phyloP scores from a whole-genome alignment of 2,329 filamentous ascomycete species.

The Trichoderma oligosporum region DNA sequence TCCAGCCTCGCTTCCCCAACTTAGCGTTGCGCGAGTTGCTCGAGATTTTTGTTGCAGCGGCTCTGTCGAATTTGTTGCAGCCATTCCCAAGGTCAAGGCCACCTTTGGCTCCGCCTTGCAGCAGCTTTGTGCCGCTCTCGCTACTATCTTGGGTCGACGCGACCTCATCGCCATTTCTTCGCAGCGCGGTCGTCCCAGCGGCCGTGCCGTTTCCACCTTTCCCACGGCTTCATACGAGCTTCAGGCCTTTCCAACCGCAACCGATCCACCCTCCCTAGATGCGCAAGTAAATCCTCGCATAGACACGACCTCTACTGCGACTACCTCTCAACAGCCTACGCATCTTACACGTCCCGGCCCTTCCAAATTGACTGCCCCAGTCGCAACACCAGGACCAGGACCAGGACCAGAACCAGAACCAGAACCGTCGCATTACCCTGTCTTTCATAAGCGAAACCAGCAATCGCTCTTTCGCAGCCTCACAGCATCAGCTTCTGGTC shows the following conservation, averaged over 20 bases:
- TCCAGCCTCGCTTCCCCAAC: slow-evolving; percentile 4
- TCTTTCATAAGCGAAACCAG: slow-evolving; percentile 5
- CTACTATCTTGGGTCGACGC: slow-evolving; percentile 24
- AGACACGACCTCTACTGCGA: slow-evolving; percentile 23
- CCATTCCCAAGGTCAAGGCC: not conserved
- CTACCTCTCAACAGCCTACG: slow-evolving; percentile 30
- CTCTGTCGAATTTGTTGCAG: not conserved
- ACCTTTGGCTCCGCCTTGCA: not conserved
- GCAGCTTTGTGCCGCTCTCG: slow-evolving; percentile 6
- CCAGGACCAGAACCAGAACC: too few relatives aligned
- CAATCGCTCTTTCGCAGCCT: slow-evolving; percentile 43
- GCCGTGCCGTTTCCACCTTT: slow-evolving; percentile 40
- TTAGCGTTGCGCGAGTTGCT: slow-evolving; percentile 9
- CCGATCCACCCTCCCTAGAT: slow-evolving; percentile 30
- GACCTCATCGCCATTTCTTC: slow-evolving; percentile 27
- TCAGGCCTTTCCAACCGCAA: slow-evolving; percentile 25
- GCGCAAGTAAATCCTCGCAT: slow-evolving; percentile 29
- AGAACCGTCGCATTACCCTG: not conserved
- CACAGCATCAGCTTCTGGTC: slow-evolving; percentile 26
- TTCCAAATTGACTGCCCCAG: not conserved
- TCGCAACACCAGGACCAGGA: not conserved
- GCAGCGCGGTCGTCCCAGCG: slow-evolving; percentile 45
- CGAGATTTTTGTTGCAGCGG: not conserved
- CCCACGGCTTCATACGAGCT: slow-evolving; percentile 49
- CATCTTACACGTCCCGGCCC: slow-evolving; percentile 31